Percentiles rank a stretch among this genome's conserved stretches.
Evolutionary conservation across 2,329 filamentous ascomycete genomes (phyloP).

Genomic region (Neocatenulostroma microsporum): DNA sequence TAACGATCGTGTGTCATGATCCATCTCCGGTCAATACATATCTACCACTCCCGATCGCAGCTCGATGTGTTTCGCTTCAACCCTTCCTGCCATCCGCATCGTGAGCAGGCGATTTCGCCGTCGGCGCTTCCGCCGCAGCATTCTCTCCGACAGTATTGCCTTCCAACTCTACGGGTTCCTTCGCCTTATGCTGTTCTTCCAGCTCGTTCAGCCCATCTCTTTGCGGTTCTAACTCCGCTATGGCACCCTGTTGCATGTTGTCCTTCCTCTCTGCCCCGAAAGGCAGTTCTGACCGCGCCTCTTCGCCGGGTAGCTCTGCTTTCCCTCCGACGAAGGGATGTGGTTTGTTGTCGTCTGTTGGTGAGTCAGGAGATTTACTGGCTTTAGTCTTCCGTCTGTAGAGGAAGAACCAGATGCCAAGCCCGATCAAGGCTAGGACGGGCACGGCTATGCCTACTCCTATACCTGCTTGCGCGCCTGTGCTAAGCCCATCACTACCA

Average conservation of each 20-base stretch:
- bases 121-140: neutral
- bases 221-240: conserved; percentile 1
- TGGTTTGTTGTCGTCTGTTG: neutral
- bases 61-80: too few species aligned
- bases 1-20: too few species aligned
- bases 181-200: conserved; percentile 1
- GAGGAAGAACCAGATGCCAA: conserved; percentile 1
- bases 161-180: conserved; percentile 4
- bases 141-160: neutral
- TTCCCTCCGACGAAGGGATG: neutral
- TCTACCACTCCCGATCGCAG: too few species aligned
- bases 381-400: neutral
- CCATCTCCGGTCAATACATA: too few species aligned
- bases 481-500: neutral
- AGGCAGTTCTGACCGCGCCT: neutral
- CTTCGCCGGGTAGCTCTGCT: conserved; percentile 2
- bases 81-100: too few species aligned
- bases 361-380: neutral
- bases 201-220: conserved; percentile 5
- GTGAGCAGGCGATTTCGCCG: neutral
- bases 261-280: conserved; percentile 1
- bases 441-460: neutral
- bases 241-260: neutral
- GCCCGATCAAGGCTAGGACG: neutral
- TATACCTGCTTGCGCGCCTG: neutral